A percentile compares a stretch with the other conserved stretches of the same genome.
These are phyloP conservation scores for Emericellopsis atlantica DNA, from an alignment of 2,329 filamentous ascomycete genomes.

Conservation along the genomic window DNA sequence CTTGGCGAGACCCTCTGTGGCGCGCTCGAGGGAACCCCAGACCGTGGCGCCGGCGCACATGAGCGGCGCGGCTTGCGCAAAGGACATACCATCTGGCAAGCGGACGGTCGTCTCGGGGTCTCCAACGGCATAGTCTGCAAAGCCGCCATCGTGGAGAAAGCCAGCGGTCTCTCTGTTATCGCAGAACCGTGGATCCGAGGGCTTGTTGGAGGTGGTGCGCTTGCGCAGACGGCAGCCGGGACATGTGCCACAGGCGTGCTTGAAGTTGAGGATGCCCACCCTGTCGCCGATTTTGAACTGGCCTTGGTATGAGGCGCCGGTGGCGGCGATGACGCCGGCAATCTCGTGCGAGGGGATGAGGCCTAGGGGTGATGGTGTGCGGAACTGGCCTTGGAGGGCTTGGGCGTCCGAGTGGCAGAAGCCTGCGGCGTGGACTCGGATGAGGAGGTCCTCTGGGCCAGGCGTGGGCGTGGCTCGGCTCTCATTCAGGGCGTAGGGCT, in stretches of 20 bases:
- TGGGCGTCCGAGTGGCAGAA: constrained; percentile 24
- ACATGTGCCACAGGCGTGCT: constrained; percentile 15
- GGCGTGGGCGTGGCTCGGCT: neutral
- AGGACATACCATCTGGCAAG: constrained; percentile 13
- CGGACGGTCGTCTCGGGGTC: constrained; percentile 15
- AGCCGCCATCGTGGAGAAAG: constrained; percentile 19
- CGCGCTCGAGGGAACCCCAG: constrained; percentile 18
- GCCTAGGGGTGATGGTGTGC: constrained; percentile 12
- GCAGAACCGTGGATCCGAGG: constrained; percentile 16
- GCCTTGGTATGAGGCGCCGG: constrained; percentile 11
- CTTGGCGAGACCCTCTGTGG: constrained; percentile 8
- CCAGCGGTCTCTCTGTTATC: constrained; percentile 17
- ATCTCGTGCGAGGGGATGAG: constrained; percentile 21
- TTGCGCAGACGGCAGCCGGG: constrained; percentile 11
- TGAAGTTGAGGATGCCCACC: constrained; percentile 21
- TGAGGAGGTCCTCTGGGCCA: constrained; percentile 14
- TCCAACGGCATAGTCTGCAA: constrained; percentile 19
- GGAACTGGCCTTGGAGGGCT: constrained; percentile 18
- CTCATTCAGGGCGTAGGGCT: constrained; percentile 12
- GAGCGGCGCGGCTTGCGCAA: constrained; percentile 20
- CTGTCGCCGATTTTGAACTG: constrained; percentile 17
- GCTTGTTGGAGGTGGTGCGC: neutral
- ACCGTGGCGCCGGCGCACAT: constrained; percentile 23
- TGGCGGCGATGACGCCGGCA: constrained; percentile 14
- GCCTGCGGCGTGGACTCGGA: constrained; percentile 18